Conservation (phyloP, 2,329 filamentous ascomycete genomes). For the Microdochium nivale region DNA sequence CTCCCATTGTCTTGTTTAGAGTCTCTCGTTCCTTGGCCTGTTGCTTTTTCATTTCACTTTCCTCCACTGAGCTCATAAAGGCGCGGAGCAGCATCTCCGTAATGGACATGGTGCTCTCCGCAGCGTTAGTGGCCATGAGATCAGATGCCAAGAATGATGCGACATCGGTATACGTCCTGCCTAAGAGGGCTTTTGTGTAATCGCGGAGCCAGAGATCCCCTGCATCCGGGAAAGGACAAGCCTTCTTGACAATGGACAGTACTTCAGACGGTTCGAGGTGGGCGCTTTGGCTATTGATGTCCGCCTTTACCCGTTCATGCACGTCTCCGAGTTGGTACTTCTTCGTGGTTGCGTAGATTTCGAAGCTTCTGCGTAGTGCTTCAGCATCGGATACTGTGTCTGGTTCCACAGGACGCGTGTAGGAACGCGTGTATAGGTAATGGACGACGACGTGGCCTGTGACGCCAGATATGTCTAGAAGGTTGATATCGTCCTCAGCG, state of each 20-base stretch:
- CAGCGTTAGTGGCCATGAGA: not conserved
- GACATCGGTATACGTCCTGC: not conserved
- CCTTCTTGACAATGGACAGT: not conserved
- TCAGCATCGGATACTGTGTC: not conserved
- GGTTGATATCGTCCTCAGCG: not conserved
- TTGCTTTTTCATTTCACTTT: not conserved
- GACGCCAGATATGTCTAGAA: not conserved
- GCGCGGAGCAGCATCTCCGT: not conserved
- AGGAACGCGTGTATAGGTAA: not conserved
- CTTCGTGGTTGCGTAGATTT: not conserved
- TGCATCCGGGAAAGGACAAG: not conserved
- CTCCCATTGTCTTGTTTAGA: no score
- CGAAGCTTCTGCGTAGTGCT: not conserved
- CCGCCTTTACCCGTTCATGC: not conserved
- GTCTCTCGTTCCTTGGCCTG: no score
- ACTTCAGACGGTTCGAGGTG: not conserved
- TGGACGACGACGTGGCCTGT: not conserved
- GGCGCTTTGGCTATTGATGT: not conserved
- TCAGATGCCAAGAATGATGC: not conserved
- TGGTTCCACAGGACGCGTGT: not conserved
- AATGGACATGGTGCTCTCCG: not conserved
- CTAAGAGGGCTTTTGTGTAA: not conserved
- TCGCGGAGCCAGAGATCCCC: not conserved
- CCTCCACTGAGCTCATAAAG: not conserved
- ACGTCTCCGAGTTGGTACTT: not conserved